These are phyloP conservation scores for Mucor racemosus DNA, from an alignment of 371 early-diverging fungal genomes.

Conservation along the genomic window DNA sequence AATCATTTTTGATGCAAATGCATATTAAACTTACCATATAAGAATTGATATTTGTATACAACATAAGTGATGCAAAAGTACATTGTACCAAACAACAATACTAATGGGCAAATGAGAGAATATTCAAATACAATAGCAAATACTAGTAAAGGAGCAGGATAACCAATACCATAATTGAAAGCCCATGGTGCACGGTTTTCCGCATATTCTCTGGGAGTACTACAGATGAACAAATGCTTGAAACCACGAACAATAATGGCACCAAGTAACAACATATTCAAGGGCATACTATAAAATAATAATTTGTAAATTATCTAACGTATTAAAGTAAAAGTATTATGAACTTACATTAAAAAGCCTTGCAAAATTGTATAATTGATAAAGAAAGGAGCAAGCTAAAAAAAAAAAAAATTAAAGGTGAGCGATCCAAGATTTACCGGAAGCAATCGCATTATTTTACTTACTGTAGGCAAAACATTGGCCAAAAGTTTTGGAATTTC, in stretches of 20 bases:
- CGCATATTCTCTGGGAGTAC: constrained; percentile 76
- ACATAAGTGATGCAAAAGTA: constrained; percentile 82
- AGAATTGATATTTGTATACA: constrained; percentile 85
- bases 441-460: background rate
- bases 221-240: constrained; percentile 55
- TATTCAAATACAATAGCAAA: constrained; percentile 89
- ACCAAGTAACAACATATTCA: constrained; percentile 69
- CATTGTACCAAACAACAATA: constrained; percentile 76
- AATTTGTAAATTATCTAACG: no score
- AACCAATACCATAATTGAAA: constrained; percentile 65
- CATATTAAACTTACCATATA: constrained; percentile 62
- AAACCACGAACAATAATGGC: constrained; percentile 46
- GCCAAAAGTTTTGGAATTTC: constrained; percentile 68
- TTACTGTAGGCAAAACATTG: constrained; percentile 55
- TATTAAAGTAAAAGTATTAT: background rate
- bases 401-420: background rate
- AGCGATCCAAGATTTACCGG: background rate
- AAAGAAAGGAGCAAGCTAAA: constrained; percentile 77
- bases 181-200: constrained; percentile 60
- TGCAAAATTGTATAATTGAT: constrained; percentile 77
- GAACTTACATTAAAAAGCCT: constrained; percentile 57
- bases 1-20: background rate
- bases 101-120: constrained; percentile 85
- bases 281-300: constrained; percentile 49
- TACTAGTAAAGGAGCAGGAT: constrained; percentile 73